Evolutionary conservation across 2,329 filamentous ascomycete species (phyloP).

Genomic region (Lecanosticta acicola): DNA sequence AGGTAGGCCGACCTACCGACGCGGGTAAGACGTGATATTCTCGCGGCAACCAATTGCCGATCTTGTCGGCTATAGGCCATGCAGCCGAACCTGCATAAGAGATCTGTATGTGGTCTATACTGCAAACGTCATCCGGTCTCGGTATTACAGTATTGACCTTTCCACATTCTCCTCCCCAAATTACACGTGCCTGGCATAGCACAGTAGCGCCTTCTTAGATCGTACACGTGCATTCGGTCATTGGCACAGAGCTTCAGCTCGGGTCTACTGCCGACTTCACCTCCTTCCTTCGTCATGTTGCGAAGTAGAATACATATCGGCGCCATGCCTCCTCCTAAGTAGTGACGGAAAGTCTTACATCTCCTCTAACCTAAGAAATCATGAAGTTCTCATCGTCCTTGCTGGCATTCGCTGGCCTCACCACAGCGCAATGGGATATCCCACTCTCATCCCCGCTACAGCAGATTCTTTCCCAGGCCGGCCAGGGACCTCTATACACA

Average conservation of each 20-base stretch:
- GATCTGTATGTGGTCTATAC: too few species aligned
- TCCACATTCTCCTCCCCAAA: neutral
- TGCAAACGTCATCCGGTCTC: neutral
- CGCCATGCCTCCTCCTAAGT: neutral
- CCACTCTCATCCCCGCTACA: conserved; percentile 47
- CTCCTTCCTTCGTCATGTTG: neutral
- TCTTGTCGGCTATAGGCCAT: too few species aligned
- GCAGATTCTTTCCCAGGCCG: conserved; percentile 51
- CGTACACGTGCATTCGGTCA: conserved; percentile 3
- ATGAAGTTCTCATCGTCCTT: conserved; percentile 9
- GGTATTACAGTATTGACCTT: too few species aligned
- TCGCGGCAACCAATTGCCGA: too few species aligned
- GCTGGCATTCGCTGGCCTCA: conserved; percentile 10
- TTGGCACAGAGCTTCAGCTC: conserved; percentile 3
- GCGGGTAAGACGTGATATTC: too few species aligned
- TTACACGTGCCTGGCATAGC: conserved; percentile 3
- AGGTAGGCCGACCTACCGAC: too few species aligned
- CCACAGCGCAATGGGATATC: conserved; percentile 29
- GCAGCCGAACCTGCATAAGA: too few species aligned
- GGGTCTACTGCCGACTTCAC: neutral
- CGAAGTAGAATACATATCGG: neutral
- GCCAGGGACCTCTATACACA: conserved; percentile 47
- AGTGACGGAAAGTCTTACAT: neutral
- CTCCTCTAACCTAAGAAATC: conserved; percentile 6
- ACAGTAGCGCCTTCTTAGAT: neutral